Evolutionary conservation across 169 alveolate species (phyloP).

Genomic region (Cryptosporidium tyzzeri): DNA sequence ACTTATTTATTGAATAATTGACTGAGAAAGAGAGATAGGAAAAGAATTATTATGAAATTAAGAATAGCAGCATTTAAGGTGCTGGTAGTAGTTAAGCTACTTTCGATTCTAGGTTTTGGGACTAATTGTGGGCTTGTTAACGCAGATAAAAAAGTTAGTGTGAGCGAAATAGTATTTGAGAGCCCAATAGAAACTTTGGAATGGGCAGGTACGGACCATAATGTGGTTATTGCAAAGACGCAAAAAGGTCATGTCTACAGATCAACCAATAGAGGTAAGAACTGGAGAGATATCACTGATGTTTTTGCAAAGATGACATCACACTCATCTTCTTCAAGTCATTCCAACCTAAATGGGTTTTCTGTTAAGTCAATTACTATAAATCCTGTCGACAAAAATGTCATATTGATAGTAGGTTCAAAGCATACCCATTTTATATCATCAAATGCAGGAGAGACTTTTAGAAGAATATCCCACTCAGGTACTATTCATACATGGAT

Average conservation of each 20-base stretch:
- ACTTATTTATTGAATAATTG: not conserved
- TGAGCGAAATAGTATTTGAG: constrained; percentile 88
- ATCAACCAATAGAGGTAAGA: constrained; percentile 86
- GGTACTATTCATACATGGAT: constrained; percentile 86
- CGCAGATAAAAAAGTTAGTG: constrained; percentile 87
- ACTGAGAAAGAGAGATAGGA: not conserved
- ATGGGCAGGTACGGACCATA: constrained; percentile 88
- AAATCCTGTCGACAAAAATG: constrained; percentile 83
- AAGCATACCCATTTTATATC: constrained; percentile 82
- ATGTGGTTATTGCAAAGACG: constrained; percentile 85
- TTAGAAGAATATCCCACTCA: constrained; percentile 82
- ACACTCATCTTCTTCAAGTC: constrained; percentile 1
- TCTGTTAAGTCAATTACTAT: constrained; percentile 78
- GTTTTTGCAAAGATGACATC: constrained; percentile 22
- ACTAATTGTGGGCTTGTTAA: constrained; percentile 16
- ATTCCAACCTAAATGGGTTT: constrained; percentile 24
- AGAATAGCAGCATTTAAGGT: not conserved
- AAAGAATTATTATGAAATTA: not conserved
- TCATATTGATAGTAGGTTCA: constrained; percentile 84
- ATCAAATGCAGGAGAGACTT: constrained; percentile 83
- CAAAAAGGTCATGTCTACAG: constrained; percentile 87
- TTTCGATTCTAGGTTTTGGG: constrained; percentile 55
- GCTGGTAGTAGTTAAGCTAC: constrained; percentile 3
- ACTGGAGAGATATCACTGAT: constrained; percentile 88
- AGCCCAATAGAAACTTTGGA: constrained; percentile 86